phyloP scores from a whole-genome alignment of 495 filamentous ascomycete genomes.

The Neurospora pannonica region DNA sequence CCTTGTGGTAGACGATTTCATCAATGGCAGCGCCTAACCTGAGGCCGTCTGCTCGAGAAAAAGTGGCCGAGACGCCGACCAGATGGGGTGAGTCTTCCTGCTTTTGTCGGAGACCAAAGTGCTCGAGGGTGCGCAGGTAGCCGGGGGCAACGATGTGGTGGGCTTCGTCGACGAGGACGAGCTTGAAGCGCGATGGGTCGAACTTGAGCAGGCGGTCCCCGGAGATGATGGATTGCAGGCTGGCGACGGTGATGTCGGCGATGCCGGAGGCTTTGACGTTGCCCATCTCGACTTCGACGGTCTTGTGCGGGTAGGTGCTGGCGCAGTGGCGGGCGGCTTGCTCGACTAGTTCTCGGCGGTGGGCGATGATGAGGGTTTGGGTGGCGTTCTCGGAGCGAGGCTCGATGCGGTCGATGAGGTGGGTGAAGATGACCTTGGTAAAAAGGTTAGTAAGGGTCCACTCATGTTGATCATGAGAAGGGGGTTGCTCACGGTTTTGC shows the following conservation, averaged over 20 bases:
- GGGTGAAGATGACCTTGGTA: slow-evolving; percentile 81
- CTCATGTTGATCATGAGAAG: not conserved
- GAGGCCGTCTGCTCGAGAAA: slow-evolving; percentile 84
- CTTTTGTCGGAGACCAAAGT: slow-evolving; percentile 61
- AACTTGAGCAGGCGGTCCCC: slow-evolving; percentile 70
- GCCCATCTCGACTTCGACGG: slow-evolving; percentile 86
- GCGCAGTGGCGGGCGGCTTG: slow-evolving; percentile 82
- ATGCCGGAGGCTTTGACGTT: slow-evolving; percentile 57
- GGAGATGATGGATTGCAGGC: slow-evolving; percentile 68
- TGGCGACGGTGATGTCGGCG: slow-evolving; percentile 94
- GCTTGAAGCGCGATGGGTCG: slow-evolving; percentile 70
- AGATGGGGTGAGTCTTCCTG: slow-evolving; percentile 53
- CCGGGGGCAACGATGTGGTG: slow-evolving; percentile 86
- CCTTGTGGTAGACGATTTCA: slow-evolving; percentile 94
- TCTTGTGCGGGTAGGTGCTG: slow-evolving; percentile 66
- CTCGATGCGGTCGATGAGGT: slow-evolving; percentile 73
- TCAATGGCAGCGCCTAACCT: slow-evolving; percentile 81
- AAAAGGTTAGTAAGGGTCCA: not conserved
- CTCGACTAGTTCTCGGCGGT: slow-evolving; percentile 90
- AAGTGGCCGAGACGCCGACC: slow-evolving; percentile 88
- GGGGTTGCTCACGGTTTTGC: slow-evolving; percentile 66
- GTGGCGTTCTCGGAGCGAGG: slow-evolving; percentile 46
- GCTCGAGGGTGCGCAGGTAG: slow-evolving; percentile 60
- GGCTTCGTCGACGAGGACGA: slow-evolving; percentile 93
- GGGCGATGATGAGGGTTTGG: slow-evolving; percentile 84